phyloP scores from a whole-genome alignment of 148 eudicot genomes.

The Polygonum maritimum region DNA sequence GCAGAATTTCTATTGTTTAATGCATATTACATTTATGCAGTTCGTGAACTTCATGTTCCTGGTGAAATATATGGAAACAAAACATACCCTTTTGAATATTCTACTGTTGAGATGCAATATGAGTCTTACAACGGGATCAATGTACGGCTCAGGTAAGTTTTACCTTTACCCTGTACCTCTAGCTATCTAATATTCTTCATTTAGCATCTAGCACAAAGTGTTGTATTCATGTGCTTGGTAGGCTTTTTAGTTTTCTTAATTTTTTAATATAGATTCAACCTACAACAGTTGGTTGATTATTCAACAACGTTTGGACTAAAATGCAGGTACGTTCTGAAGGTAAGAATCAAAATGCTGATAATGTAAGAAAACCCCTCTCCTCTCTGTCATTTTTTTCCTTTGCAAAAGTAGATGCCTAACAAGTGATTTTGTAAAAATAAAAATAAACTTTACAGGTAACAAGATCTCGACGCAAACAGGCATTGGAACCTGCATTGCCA shows the following conservation, averaged over 20 bases:
- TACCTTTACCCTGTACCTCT: not conserved
- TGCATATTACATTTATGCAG: slow-evolving; percentile 30
- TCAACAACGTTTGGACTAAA: not conserved
- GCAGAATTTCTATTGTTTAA: not conserved
- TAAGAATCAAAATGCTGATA: too few species aligned
- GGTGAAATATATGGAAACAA: slow-evolving; percentile 92
- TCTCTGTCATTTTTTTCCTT: not conserved
- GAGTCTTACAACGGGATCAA: slow-evolving; percentile 89
- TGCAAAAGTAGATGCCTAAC: not conserved
- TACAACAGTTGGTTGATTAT: not conserved
- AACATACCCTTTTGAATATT: slow-evolving; percentile 85
- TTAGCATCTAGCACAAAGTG: not conserved
- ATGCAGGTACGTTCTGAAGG: slow-evolving; percentile 86
- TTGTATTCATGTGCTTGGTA: not conserved
- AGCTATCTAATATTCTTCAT: not conserved
- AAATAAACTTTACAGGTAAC: slow-evolving; percentile 59
- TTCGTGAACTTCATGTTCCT: slow-evolving; percentile 96
- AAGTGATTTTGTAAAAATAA: not conserved
- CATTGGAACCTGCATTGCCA: slow-evolving; percentile 87
- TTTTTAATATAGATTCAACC: not conserved
- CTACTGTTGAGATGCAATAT: slow-evolving; percentile 97
- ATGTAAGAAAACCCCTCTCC: too few species aligned
- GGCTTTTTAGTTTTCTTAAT: not conserved
- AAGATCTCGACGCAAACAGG: slow-evolving; percentile 92
- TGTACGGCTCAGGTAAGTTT: slow-evolving; percentile 77